Base-by-base conservation (phyloP, 169 alveolate species). In the Plasmodium blacklocki region DNA sequence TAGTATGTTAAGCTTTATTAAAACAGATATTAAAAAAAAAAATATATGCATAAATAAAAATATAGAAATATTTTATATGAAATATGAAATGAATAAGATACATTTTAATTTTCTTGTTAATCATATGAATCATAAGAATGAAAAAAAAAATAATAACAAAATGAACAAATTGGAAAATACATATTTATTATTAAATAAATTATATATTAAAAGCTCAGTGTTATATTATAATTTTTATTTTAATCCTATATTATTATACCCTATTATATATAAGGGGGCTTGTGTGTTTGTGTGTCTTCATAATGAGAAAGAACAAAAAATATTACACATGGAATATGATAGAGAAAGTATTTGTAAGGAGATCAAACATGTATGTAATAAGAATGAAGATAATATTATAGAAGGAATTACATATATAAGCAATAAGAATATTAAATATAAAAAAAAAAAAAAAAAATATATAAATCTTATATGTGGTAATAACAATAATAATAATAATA, bases 211-310 rank as follows among this genome's bases (percentile, higher is more conserved):
- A 21, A 47, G 19, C 11, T 52, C 59, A 3, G 9, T 62, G 32
- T 56, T 63, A n/a, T 73, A 54, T 50, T 56, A 45, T 32, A 58
- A 73, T 73, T 73, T 73, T 73, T 7, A 73, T 21, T 26, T 73
- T 47, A 60, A 63, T 14, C 26, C 49, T 0, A 45, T 73, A 23
- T 45, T 70, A 14, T 32, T 73, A 12, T 59, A 5, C 29, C 59
- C 59, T 29, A 59, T 54, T 14, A 5, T 63, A 11, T 49, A n/a
- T 2, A 26, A 21, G n/a, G 86, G 86, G 32, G 11, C 29, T 7
- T 6, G 23, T 32, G 19, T 73, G 43, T 73, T 29, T 47, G 19
- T 39, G 3, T 63, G 54, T 26, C 59, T 43, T 21, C 45, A 54
- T 59, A 23, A 8, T 9, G 43, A 23, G 32, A 32, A 47, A 2